phyloP scores from a whole-genome alignment of 2,329 filamentous ascomycete species.

The Pestalotiopsis fici region DNA sequence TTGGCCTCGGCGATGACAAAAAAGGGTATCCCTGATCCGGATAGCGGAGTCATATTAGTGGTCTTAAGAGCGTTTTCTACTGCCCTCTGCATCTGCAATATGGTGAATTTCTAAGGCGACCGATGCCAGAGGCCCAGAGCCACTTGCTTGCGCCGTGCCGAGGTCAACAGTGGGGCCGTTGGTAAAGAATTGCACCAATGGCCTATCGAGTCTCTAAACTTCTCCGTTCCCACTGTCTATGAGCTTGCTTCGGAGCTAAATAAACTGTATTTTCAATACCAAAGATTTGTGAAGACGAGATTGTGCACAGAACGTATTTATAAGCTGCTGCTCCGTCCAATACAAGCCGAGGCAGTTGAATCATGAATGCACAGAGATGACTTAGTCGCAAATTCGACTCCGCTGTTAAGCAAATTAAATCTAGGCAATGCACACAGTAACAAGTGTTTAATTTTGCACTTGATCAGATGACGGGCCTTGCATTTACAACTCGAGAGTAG shows the following conservation, averaged over 20 bases:
- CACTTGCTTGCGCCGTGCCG: not conserved
- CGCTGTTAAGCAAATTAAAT: too few relatives aligned
- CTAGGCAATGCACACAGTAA: too few relatives aligned
- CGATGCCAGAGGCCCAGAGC: not conserved
- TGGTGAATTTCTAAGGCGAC: not conserved
- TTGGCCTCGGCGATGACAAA: not conserved
- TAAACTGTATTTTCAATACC: not conserved
- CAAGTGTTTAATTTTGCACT: too few relatives aligned
- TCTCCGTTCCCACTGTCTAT: not conserved
- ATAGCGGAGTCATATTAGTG: not conserved
- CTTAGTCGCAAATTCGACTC: too few relatives aligned
- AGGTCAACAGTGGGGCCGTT: not conserved
- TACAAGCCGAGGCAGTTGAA: not conserved
- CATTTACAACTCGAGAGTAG: not conserved
- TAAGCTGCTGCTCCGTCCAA: not conserved
- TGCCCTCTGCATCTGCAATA: not conserved
- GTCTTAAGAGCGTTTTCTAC: not conserved
- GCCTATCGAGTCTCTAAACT: not conserved
- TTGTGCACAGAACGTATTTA: not conserved
- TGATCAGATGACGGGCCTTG: too few relatives aligned
- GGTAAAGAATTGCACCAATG: too few relatives aligned
- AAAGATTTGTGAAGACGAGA: not conserved
- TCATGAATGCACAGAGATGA: too few relatives aligned
- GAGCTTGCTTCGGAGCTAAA: not conserved
- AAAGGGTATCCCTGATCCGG: not conserved